Conservation (phyloP, 805 yeast species). For the Yarrowia hollandica region DNA sequence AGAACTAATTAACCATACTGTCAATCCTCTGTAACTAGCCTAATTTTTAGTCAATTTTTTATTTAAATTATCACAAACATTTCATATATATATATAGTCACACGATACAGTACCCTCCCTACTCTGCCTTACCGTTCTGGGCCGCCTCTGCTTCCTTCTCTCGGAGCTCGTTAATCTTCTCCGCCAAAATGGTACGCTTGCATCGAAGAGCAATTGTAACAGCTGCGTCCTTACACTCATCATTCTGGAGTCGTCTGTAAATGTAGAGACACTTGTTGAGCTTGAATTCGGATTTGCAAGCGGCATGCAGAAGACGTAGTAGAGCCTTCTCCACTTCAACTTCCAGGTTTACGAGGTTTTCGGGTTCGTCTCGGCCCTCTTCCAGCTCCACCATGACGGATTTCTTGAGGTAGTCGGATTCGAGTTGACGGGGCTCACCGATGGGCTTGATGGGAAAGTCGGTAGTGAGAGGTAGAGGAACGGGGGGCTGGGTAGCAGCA, state of each 20-base stretch:
- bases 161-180: slow-evolving; percentile 54
- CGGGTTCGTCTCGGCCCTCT: slow-evolving; percentile 38
- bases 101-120: too few relatives aligned
- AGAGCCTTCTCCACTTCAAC: slow-evolving; percentile 72
- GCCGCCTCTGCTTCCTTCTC: slow-evolving; percentile 41
- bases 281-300: slow-evolving; percentile 64
- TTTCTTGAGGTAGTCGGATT: slow-evolving; percentile 36
- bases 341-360: slow-evolving; percentile 45
- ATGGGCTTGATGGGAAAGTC: slow-evolving; percentile 76
- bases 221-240: slow-evolving; percentile 81
- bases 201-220: slow-evolving; percentile 77
- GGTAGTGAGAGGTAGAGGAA: slow-evolving; percentile 82
- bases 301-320: slow-evolving; percentile 69
- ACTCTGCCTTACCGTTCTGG: background rate
- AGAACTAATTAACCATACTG: too few relatives aligned
- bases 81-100: background rate
- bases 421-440: slow-evolving; percentile 41
- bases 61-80: too few relatives aligned
- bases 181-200: slow-evolving; percentile 54
- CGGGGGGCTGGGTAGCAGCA: slow-evolving; percentile 62
- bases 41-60: too few relatives aligned
- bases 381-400: slow-evolving; percentile 35
- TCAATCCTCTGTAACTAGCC: too few relatives aligned
- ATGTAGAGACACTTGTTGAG: slow-evolving; percentile 67
- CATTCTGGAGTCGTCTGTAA: slow-evolving; percentile 67